Evolutionary conservation across 768 basidiomycete genomes (phyloP).

Genomic region (Mycena capillaripes): DNA sequence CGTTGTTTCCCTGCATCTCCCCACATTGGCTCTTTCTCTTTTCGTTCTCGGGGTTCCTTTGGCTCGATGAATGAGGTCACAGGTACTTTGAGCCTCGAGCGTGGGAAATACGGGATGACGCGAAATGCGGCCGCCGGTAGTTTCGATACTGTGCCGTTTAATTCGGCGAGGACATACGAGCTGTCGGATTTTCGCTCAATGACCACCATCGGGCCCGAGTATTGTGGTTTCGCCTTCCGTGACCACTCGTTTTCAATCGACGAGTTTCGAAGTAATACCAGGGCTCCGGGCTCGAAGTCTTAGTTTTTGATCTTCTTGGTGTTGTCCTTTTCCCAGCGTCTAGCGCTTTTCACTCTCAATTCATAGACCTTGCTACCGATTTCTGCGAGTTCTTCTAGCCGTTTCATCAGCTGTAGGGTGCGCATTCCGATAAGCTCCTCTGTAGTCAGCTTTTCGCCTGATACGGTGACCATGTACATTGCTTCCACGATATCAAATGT

Average conservation of each 20-base stretch:
- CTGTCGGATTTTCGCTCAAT: slow-evolving; percentile 27
- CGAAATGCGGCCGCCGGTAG: not conserved
- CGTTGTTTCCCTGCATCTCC: not conserved
- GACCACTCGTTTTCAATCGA: slow-evolving; percentile 36
- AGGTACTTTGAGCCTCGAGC: not conserved
- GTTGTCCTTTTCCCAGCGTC: slow-evolving; percentile 10
- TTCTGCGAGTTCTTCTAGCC: too few relatives aligned
- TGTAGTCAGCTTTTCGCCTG: not conserved
- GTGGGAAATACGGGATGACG: not conserved
- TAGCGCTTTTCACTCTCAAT: not conserved
- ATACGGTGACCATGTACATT: too few relatives aligned
- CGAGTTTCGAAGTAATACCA: slow-evolving; percentile 44
- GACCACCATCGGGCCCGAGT: slow-evolving; percentile 48
- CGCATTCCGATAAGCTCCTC: not conserved
- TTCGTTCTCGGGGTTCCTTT: not conserved
- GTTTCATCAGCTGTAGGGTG: too few relatives aligned
- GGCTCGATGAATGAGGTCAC: not conserved
- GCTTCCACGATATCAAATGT: too few relatives aligned
- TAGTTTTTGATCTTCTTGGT: slow-evolving; percentile 23
- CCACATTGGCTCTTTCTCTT: not conserved
- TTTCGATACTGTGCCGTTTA: slow-evolving; percentile 20
- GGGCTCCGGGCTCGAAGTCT: slow-evolving; percentile 28
- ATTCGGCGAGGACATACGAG: slow-evolving; percentile 32
- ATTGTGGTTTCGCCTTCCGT: slow-evolving; percentile 41
- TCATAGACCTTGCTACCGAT: too few relatives aligned